Evolutionary conservation across 176 grass and related monocot genomes (phyloP).

Genomic region (Echinochloa phyllopogon): DNA sequence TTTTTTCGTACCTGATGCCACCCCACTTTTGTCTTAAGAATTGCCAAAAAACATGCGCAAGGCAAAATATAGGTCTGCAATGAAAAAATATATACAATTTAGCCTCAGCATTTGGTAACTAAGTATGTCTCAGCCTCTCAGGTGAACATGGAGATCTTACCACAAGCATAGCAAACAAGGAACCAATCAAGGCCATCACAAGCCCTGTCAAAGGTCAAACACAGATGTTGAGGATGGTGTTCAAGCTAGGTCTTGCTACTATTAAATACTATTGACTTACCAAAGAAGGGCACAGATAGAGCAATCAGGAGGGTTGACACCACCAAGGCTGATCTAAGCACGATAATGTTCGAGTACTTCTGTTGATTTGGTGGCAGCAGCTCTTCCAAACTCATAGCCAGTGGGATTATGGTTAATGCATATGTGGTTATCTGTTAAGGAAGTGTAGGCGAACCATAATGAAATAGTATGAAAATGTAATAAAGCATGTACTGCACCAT

Average conservation of each 20-base stretch:
- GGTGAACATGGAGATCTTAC: constrained; percentile 47
- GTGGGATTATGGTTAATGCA: constrained; percentile 75
- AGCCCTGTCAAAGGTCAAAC: constrained; percentile 54
- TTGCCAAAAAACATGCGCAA: constrained; percentile 83
- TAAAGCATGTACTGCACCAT: background rate
- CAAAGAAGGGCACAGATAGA: constrained; percentile 82
- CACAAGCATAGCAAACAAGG: constrained; percentile 90
- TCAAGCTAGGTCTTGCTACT: background rate
- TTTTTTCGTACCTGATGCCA: constrained; percentile 65
- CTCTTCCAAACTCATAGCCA: constrained; percentile 93
- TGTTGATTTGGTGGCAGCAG: constrained; percentile 65
- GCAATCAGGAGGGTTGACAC: constrained; percentile 74
- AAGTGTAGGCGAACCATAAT: background rate
- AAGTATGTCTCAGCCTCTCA: background rate
- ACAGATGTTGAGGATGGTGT: background rate
- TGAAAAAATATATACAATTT: constrained; percentile 10
- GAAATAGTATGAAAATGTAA: background rate
- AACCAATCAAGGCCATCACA: constrained; percentile 88
- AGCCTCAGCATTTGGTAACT: background rate
- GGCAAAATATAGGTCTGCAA: constrained; percentile 80
- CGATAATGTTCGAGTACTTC: constrained; percentile 67
- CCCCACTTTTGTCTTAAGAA: constrained; percentile 63
- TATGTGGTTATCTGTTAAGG: constrained; percentile 60
- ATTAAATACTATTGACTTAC: constrained; percentile 45
- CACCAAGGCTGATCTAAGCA: constrained; percentile 74